Evolutionary conservation across 495 filamentous ascomycete genomes (phyloP).

Genomic region (Aspergillus saccharolyticus): DNA sequence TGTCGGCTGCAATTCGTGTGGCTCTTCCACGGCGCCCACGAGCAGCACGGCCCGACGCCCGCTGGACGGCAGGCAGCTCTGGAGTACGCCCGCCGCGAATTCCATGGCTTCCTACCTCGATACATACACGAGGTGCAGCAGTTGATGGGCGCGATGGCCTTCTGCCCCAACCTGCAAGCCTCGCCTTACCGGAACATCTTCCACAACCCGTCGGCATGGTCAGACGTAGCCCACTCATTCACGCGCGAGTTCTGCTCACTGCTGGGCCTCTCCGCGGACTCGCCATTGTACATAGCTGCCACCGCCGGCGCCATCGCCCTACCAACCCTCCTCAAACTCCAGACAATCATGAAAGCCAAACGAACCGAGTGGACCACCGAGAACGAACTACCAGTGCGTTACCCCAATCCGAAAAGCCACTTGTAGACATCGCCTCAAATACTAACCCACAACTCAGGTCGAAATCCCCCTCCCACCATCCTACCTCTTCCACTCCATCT

Average conservation of each 20-base stretch:
- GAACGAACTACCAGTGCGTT: slow-evolving; percentile 74
- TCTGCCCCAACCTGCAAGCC: slow-evolving; percentile 55
- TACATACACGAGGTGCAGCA: slow-evolving; percentile 72
- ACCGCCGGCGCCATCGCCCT: slow-evolving; percentile 90
- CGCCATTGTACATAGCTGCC: slow-evolving; percentile 82
- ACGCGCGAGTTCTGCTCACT: slow-evolving; percentile 94
- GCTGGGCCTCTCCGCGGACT: slow-evolving; percentile 78
- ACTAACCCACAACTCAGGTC: slow-evolving; percentile 41
- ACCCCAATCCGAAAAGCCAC: not conserved
- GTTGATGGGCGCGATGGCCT: slow-evolving; percentile 73
- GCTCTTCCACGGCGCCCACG: slow-evolving; percentile 57
- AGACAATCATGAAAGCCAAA: slow-evolving; percentile 76
- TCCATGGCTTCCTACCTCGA: slow-evolving; percentile 60
- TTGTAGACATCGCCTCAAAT: slow-evolving; percentile 4
- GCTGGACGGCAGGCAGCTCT: slow-evolving; percentile 56
- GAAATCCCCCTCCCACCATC: slow-evolving; percentile 82
- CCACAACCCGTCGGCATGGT: slow-evolving; percentile 66
- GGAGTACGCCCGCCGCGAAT: slow-evolving; percentile 63
- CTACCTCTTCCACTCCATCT: slow-evolving; percentile 93
- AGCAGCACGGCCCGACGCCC: slow-evolving; percentile 16
- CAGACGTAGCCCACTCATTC: slow-evolving; percentile 75
- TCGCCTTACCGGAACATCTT: slow-evolving; percentile 78
- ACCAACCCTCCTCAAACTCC: slow-evolving; percentile 76
- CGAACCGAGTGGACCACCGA: slow-evolving; percentile 91
- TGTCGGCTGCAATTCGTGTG: slow-evolving; percentile 80